Percentiles rank a stretch among this genome's conserved stretches.
Evolutionary conservation across 2,329 filamentous ascomycete species (phyloP).

Genomic region (Sporothrix sp.): DNA sequence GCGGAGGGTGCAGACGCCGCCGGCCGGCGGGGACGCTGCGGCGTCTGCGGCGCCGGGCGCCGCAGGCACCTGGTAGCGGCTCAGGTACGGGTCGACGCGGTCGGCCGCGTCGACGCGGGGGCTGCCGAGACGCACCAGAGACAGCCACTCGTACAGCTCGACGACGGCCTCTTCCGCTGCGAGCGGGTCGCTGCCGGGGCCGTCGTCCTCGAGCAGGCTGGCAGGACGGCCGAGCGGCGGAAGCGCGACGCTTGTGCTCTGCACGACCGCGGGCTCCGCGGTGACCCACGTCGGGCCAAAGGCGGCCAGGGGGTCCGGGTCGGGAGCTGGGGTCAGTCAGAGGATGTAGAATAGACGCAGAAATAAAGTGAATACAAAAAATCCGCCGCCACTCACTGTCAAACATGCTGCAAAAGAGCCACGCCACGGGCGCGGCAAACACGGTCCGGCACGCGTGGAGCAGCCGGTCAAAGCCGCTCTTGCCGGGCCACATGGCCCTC

Average conservation of each 20-base stretch:
- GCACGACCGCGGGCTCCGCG: constrained; percentile 25
- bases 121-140: constrained; percentile 55
- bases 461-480: constrained; percentile 71
- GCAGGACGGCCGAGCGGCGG: constrained; percentile 26
- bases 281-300: constrained; percentile 36
- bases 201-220: constrained; percentile 26
- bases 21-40: background rate
- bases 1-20: constrained; percentile 38
- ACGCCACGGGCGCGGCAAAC: constrained; percentile 55
- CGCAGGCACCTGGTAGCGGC: constrained; percentile 52
- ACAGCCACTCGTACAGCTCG: constrained; percentile 65
- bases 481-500: constrained; percentile 70
- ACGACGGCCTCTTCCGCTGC: constrained; percentile 54
- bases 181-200: constrained; percentile 29
- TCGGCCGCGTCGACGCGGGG: constrained; percentile 51
- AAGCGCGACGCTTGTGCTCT: constrained; percentile 23
- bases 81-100: constrained; percentile 57
- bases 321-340: too few relatives aligned
- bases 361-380: background rate
- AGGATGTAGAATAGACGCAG: background rate
- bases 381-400: constrained; percentile 22
- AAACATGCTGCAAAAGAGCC: constrained; percentile 63
- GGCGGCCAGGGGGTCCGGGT: constrained; percentile 39
- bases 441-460: constrained; percentile 72
- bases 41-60: background rate